Evolutionary conservation across 2,329 filamentous ascomycete species (phyloP).

Genomic region (Arachnomyces sp.): DNA sequence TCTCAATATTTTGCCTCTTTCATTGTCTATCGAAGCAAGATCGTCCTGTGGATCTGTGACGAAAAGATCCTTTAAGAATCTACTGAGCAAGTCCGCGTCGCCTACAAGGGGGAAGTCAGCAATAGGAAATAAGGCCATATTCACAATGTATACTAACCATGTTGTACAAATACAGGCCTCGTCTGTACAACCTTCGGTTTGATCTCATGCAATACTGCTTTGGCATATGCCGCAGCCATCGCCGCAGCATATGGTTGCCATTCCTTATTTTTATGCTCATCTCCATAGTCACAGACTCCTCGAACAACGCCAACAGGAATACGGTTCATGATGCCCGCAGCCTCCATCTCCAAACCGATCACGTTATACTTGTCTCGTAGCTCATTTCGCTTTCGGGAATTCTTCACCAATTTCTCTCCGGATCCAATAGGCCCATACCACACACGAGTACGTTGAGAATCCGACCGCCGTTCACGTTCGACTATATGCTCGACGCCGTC

Average conservation of each 20-base stretch:
- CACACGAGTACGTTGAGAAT: too few species aligned
- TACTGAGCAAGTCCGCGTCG: constrained; percentile 4
- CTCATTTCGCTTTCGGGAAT: too few species aligned
- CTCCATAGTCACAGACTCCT: constrained; percentile 29
- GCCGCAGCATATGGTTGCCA: constrained; percentile 31
- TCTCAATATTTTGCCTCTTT: too few species aligned
- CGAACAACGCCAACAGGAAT: constrained; percentile 27
- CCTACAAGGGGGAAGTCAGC: too few species aligned
- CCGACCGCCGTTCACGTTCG: too few species aligned
- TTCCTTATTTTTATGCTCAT: constrained; percentile 25
- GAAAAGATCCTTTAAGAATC: constrained; percentile 7
- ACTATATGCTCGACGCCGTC: too few species aligned
- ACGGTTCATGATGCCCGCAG: constrained; percentile 25
- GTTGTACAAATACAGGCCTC: neutral
- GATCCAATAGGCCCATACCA: too few species aligned
- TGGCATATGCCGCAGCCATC: constrained; percentile 11
- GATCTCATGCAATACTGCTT: constrained; percentile 14
- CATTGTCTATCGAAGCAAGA: constrained; percentile 4
- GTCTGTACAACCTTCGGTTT: neutral
- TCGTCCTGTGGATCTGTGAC: constrained; percentile 9
- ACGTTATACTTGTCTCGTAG: too few species aligned
- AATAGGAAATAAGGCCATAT: too few species aligned
- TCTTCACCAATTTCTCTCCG: too few species aligned
- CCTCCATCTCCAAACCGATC: constrained; percentile 34
- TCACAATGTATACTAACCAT: too few species aligned